These are phyloP conservation scores for Trebouxia gelatinosa DNA, from an alignment of 163 green algal species.

Conservation along the genomic window DNA sequence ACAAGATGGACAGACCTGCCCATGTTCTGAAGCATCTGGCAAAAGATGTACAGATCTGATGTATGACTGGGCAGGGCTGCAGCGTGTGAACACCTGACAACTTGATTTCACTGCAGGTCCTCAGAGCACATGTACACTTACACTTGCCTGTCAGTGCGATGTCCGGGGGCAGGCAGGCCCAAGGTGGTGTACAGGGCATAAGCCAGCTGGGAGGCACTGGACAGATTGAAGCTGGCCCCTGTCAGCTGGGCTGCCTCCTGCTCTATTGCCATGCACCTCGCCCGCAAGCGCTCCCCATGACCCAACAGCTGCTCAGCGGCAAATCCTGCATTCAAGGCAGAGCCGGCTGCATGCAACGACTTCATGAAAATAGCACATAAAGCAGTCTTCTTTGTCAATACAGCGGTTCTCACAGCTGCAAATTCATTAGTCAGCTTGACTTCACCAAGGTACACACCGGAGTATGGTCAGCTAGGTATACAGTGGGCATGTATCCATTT, in stretches of 20 bases:
- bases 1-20: background rate
- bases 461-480: no score
- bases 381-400: no score
- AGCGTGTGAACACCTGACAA: no score
- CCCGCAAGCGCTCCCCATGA: background rate
- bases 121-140: no score
- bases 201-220: constrained; percentile 51
- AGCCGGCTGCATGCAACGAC: no score
- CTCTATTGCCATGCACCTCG: constrained; percentile 14
- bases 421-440: no score
- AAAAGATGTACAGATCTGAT: no score
- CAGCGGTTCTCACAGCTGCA: no score
- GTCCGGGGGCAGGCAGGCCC: constrained; percentile 40
- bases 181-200: constrained; percentile 58
- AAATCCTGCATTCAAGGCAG: background rate
- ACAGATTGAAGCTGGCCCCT: constrained; percentile 56
- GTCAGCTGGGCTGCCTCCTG: constrained; percentile 30
- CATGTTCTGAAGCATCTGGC: background rate
- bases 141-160: background rate
- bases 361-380: no score
- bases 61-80: background rate
- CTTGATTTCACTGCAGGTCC: no score
- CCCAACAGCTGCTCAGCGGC: background rate
- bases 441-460: no score
- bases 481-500: no score